Evolutionary conservation across 495 filamentous ascomycete genomes (phyloP).

Genomic region (Penicillium steckii): DNA sequence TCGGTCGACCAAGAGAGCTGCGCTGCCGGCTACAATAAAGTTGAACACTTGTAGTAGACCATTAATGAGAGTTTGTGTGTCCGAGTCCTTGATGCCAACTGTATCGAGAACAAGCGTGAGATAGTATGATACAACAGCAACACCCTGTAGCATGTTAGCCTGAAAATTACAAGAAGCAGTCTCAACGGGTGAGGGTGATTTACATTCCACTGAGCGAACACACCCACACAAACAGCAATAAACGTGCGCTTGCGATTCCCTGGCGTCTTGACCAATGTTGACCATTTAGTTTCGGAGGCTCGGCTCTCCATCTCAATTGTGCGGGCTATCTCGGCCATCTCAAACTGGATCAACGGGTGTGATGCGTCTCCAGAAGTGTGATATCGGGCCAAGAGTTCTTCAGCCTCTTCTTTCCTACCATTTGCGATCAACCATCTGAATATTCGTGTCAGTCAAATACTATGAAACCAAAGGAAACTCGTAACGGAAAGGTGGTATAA

Average conservation of each 20-base stretch:
- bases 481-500: too few relatives aligned
- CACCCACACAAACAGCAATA: constrained; percentile 55
- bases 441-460: neutral
- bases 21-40: constrained; percentile 49
- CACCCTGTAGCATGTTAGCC: constrained; percentile 55
- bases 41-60: constrained; percentile 28
- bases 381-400: constrained; percentile 29
- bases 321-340: constrained; percentile 28
- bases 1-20: constrained; percentile 54
- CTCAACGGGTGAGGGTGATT: neutral
- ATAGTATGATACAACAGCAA: constrained; percentile 62
- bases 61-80: constrained; percentile 29
- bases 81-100: constrained; percentile 28
- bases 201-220: constrained; percentile 26
- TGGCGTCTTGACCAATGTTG: constrained; percentile 60
- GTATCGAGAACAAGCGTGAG: constrained; percentile 35
- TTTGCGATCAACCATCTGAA: constrained; percentile 40
- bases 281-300: constrained; percentile 30
- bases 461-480: too few relatives aligned
- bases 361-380: constrained; percentile 25
- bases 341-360: constrained; percentile 21
- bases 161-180: constrained; percentile 20
- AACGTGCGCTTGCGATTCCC: constrained; percentile 64
- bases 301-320: constrained; percentile 29
- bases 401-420: constrained; percentile 33